These are phyloP conservation scores for Metarhizium anisopliae DNA, from an alignment of 2,329 filamentous ascomycete genomes.

Conservation along the genomic window DNA sequence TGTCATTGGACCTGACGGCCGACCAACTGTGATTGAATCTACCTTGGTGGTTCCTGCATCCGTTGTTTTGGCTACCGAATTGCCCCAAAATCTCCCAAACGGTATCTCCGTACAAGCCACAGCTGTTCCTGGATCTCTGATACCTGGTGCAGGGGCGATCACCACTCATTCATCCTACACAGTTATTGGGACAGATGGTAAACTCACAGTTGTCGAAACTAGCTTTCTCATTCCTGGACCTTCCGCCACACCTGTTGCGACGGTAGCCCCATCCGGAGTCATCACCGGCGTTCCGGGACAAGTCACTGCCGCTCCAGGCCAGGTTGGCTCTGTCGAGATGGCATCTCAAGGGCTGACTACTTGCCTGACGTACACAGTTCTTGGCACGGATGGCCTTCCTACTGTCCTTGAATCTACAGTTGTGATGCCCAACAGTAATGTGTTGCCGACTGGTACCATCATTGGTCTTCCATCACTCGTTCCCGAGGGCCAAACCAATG, in stretches of 20 bases:
- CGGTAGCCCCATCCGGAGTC: conserved; percentile 9
- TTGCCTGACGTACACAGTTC: conserved; percentile 20
- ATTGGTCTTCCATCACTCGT: conserved; percentile 10
- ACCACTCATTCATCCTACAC: conserved; percentile 21
- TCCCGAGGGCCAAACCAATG: conserved; percentile 6
- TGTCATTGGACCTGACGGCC: conserved; percentile 22
- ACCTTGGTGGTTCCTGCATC: conserved; percentile 19
- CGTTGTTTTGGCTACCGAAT: conserved; percentile 6
- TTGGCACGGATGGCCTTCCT: conserved; percentile 19
- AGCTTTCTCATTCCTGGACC: conserved; percentile 15
- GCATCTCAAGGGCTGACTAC: conserved; percentile 14
- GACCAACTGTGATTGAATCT: conserved; percentile 25
- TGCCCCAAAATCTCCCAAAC: conserved; percentile 6
- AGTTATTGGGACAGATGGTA: conserved; percentile 17
- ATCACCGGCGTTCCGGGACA: conserved; percentile 15
- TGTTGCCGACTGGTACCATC: conserved; percentile 11
- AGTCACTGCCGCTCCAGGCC: conserved; percentile 8
- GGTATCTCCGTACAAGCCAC: conserved; percentile 6
- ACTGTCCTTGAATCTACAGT: conserved; percentile 23
- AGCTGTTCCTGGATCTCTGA: conserved; percentile 3
- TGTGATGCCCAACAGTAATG: conserved; percentile 14
- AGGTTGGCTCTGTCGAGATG: not conserved
- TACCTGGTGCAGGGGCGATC: conserved; percentile 9
- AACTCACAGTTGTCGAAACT: conserved; percentile 19
- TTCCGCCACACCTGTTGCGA: conserved; percentile 6